Conservation (phyloP, 2,329 filamentous ascomycete species). For the Talaromyces sp. region DNA sequence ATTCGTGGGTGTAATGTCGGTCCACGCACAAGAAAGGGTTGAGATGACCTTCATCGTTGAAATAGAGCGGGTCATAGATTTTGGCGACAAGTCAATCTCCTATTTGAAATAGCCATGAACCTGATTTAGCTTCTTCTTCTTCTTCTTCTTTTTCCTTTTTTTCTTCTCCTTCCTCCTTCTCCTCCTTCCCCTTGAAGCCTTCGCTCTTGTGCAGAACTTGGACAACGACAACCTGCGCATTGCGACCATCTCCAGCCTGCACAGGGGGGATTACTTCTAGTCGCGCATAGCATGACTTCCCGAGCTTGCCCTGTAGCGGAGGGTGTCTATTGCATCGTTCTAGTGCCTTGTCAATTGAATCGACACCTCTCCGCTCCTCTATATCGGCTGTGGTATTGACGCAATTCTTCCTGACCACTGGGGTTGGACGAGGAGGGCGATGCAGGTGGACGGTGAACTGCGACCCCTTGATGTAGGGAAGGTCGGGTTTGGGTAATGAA, state of each 20-base stretch:
- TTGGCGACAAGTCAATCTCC: no score
- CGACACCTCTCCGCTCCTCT: neutral
- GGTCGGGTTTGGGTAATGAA: neutral
- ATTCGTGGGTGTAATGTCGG: neutral
- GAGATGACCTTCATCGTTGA: neutral
- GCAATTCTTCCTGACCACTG: neutral
- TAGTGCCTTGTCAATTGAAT: neutral
- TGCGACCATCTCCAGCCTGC: neutral
- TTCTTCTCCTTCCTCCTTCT: no score
- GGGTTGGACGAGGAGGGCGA: neutral
- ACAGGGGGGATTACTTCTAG: neutral
- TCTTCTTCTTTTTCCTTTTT: no score
- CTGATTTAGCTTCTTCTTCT: no score
- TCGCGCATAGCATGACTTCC: neutral
- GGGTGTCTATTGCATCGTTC: neutral
- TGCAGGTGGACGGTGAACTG: neutral
- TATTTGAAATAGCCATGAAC: no score
- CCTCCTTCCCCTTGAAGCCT: neutral
- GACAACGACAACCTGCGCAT: neutral
- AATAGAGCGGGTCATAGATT: no score
- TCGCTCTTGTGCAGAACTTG: neutral
- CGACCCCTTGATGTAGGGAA: neutral
- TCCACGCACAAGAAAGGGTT: neutral
- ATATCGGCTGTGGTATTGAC: neutral
- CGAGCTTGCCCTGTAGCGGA: neutral